Evolutionary conservation across 1,284 basidiomycete species (phyloP), one percentile per base, ranked within the genome.

Genomic region (Cutaneotrichosporon cutaneum): DNA sequence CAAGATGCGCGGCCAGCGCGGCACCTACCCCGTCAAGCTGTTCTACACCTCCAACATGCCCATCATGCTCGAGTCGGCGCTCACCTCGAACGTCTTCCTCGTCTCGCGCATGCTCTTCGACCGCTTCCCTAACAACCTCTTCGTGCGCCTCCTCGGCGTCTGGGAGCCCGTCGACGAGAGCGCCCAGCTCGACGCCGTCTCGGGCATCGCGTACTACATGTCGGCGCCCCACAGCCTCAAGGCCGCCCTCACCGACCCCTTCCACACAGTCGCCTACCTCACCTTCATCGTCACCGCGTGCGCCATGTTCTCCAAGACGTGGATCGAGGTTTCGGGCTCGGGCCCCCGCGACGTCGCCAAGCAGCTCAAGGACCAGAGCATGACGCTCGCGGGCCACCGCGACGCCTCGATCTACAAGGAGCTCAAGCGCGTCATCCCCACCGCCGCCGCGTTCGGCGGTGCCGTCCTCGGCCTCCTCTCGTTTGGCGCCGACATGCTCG

Each of bases 41-140:
- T 99, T 99, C 83, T 99, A 99, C 83, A 98, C 95, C 26, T 90
- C 87, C 67, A 99, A 98, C 85, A 98, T 98, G 95, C 94, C 95
- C 67, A 99, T 99, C 84, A 99, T 99, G 95, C 87, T 99, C 68
- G 91, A 98, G 82, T 89, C 87, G 27, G 94, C 95, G 13, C 84
- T 98, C 63, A 94, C 93, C 10, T 90, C 88, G 66, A 97, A 99
- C 81, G 87, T 98, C 30, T 98, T 94, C 83, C 92, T 99, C 79
- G 86, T 99, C 75, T 92, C 88, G 51, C 96, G 98, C 82, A 98
- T 98, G 95, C 85, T 97, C 70, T 86, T 88, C 44, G 84, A 83
- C 56, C 87, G 95, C 48, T 98, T 97, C 87, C 95, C 96, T 1
- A 83, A 84, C 70, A 97, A 96, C 83, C 80, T 98, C 68, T 83